These are phyloP conservation scores for Ganoderma meredithae DNA, from an alignment of 1,284 basidiomycete species.

Conservation along the genomic window DNA sequence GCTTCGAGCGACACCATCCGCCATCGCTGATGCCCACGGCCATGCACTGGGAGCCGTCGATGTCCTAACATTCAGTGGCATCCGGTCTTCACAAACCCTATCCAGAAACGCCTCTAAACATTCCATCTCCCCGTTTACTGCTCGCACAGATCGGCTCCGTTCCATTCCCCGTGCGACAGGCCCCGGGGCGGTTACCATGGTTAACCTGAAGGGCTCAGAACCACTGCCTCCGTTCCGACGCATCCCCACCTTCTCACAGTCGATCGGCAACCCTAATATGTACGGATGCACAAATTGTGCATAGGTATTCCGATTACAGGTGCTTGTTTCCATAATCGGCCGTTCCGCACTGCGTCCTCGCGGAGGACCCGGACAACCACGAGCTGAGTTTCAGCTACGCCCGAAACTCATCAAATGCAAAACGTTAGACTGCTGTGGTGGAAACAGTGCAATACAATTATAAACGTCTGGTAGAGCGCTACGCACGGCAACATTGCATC, in stretches of 20 bases:
- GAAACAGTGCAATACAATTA: not conserved
- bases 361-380: not conserved
- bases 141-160: not conserved
- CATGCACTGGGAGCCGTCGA: not conserved
- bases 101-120: not conserved
- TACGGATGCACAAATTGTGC: not conserved
- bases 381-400: not conserved
- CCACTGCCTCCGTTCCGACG: not conserved
- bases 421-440: not conserved
- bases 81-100: not conserved
- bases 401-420: not conserved
- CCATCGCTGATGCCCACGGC: not conserved
- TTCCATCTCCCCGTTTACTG: not conserved
- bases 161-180: not conserved
- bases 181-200: conserved; percentile 1
- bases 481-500: not conserved
- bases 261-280: not conserved
- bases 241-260: conserved; percentile 5
- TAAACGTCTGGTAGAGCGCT: not conserved
- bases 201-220: not conserved
- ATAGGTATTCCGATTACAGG: not conserved
- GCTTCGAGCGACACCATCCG: not conserved
- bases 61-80: too few species aligned
- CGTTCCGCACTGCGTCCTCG: not conserved
- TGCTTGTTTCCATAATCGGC: not conserved